Base-by-base conservation (phyloP, 768 basidiomycete genomes). In the Lentinula raphanica region DNA sequence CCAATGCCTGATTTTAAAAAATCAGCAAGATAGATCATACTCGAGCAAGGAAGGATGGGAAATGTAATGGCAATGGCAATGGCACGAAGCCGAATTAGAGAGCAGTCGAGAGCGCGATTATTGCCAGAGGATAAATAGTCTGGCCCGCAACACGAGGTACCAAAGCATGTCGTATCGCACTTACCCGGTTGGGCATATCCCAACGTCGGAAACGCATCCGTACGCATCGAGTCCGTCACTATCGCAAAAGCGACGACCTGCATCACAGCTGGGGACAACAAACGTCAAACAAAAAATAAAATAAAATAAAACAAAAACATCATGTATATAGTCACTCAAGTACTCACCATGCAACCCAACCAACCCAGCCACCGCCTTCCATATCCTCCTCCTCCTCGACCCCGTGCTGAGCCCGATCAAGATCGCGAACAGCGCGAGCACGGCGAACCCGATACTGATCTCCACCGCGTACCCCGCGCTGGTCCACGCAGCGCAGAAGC, bases 341-440 rank as follows among this genome's bases (percentile, higher is more conserved):
- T n/a, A 65, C 72, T 44, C 62, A 86, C 88, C 80, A 65, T 88
- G 84, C 19, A 90, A 64, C 15, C 82, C 69, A 12, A 88, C 73
- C 9, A 92, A 69, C 15, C 81, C 82, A 7, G 87, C 87, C 1
- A 87, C 85, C 1, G 82, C 85, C 66, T 80, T 83, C 90, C 90
- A 92, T 31, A 90, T 85, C 62, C 90, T 81, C 58, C 88, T 76
- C 62, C 90, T 76, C 51, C 89, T 76, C 15, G 88, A 88, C 64
- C 83, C 83, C 0, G 90, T 90, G 65, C 80, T 88, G 19, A 89
- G 77, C 3, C 90, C 89, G 58, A 91, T 76, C 40, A 85, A 65
- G 49, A 92, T 76, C 7, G 87, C 74, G 0, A 77, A 65, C 36
- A 88, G 70, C 3, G 87, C 81, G 27, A 84, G 71, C 48, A 73